Evolutionary conservation across 1,284 basidiomycete species (phyloP), one percentile per base, ranked within the genome.

Genomic region (Cryptococcus depauperatus): DNA sequence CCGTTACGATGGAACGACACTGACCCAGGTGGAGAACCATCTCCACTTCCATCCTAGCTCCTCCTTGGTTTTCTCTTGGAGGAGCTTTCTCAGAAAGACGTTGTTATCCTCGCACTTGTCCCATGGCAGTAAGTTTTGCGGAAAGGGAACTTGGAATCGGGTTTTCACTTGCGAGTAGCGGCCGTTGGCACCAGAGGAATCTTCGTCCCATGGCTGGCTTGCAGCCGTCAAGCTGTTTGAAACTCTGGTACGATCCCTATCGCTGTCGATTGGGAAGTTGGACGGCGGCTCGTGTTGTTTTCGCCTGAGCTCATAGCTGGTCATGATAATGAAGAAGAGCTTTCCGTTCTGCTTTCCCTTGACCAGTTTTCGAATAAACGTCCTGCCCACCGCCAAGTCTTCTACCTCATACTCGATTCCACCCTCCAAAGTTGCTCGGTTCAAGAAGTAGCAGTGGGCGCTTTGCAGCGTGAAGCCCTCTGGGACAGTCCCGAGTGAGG

Each of bases 301-400:
- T 52, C 89, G 83, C n/a, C n/a, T n/a, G n/a, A n/a, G n/a, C n/a
- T n/a, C n/a, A 74, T 89, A 93, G 1, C 87, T 91, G 63, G 84
- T 88, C 51, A 85, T 72, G 66, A 93, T 75, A 46, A 84, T 77
- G 68, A 93, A 93, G 54, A 93, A 79, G 34, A 78, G 76, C 37
- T 75, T 74, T 32, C 84, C 86, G 41, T 79, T 77, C 65, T 95
- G 90, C 25, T 76, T 73, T 1, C 82, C 84, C 60, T 80, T 80
- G 51, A 90, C 85, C 4, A 80, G 75, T 80, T 80, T 46, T 6
- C 55, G 63, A 7, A 59, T 54, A 35, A 61, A 64, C 30, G 51
- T 55, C 47, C 59, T 56, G 37, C 73, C 73, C 52, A 88, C 78
- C 13, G 88, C 81, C 19, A 91, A 69, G n/a, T 81, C 76, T 55